Evolutionary conservation across 306 rosid species (phyloP).

Genomic region (Medicago ruthenica): DNA sequence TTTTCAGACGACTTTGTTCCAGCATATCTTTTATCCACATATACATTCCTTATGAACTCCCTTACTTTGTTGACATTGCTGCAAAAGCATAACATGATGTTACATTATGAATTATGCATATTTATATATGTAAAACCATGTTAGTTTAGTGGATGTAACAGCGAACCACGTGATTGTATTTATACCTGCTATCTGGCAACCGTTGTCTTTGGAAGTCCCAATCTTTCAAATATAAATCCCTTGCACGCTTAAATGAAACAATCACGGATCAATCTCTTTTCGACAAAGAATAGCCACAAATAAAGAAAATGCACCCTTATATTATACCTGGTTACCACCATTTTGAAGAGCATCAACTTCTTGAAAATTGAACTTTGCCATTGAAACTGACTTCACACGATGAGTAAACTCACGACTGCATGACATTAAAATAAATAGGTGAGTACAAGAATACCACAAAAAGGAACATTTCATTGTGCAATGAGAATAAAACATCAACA

Average conservation of each 20-base stretch:
- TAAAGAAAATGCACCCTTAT: slow-evolving; percentile 36
- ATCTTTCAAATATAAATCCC: slow-evolving; percentile 77
- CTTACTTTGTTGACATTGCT: slow-evolving; percentile 82
- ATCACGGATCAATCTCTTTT: slow-evolving; percentile 34
- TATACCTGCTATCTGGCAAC: slow-evolving; percentile 79
- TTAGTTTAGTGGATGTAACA: slow-evolving; percentile 10
- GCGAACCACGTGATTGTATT: slow-evolving; percentile 29
- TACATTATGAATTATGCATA: slow-evolving; percentile 27
- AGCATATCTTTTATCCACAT: slow-evolving; percentile 73
- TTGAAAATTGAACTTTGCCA: slow-evolving; percentile 88
- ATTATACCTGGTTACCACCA: slow-evolving; percentile 95
- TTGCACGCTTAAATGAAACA: slow-evolving; percentile 73
- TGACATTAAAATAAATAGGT: slow-evolving; percentile 35
- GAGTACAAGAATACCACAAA: not conserved
- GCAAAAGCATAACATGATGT: slow-evolving; percentile 53
- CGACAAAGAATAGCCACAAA: slow-evolving; percentile 39
- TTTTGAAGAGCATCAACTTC: slow-evolving; percentile 92
- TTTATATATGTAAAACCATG: slow-evolving; percentile 4
- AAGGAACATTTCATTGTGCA: slow-evolving; percentile 1
- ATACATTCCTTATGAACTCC: slow-evolving; percentile 79
- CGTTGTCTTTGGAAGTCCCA: slow-evolving; percentile 93
- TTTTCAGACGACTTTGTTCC: slow-evolving; percentile 68
- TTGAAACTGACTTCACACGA: slow-evolving; percentile 96
- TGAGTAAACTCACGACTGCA: slow-evolving; percentile 96
- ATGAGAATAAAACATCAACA: slow-evolving; percentile 7